These are phyloP conservation scores for Salicornia ramosissima DNA, from an alignment of 148 eudicot genomes.

Conservation along the genomic window DNA sequence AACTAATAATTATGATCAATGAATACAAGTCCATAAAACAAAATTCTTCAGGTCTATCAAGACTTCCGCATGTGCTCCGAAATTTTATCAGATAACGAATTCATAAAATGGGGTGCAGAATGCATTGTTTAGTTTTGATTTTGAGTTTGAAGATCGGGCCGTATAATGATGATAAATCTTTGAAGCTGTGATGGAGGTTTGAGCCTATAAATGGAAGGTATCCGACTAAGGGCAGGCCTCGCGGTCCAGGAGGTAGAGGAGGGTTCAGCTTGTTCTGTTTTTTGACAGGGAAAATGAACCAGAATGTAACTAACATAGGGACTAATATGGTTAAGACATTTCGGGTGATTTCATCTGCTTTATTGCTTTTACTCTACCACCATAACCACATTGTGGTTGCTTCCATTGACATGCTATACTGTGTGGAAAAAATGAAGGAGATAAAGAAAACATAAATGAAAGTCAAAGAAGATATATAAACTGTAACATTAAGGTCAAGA, in stretches of 20 bases:
- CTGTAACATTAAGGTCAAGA: too few species aligned
- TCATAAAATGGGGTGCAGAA: too few species aligned
- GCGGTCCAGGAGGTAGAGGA: slow-evolving; percentile 38
- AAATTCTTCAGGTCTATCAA: too few species aligned
- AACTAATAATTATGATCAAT: too few species aligned
- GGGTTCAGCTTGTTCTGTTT: background rate
- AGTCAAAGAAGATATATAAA: too few species aligned
- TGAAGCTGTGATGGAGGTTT: slow-evolving; percentile 27
- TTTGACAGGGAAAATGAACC: background rate
- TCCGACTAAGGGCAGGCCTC: slow-evolving; percentile 39
- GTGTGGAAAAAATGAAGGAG: background rate
- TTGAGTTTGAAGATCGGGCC: slow-evolving; percentile 38
- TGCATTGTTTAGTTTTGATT: slow-evolving; percentile 31
- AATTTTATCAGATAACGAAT: too few species aligned
- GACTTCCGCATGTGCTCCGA: too few species aligned
- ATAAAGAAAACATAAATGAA: too few species aligned
- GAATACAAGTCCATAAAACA: too few species aligned
- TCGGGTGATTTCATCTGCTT: background rate
- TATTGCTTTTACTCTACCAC: slow-evolving; percentile 10
- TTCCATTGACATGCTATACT: background rate
- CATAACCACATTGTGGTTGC: background rate
- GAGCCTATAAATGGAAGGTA: slow-evolving; percentile 32
- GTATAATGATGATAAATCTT: slow-evolving; percentile 20
- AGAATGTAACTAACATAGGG: background rate
- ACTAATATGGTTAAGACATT: background rate